These are phyloP conservation scores for Eremomyces bilateralis DNA, from an alignment of 495 filamentous ascomycete genomes.

Conservation along the genomic window DNA sequence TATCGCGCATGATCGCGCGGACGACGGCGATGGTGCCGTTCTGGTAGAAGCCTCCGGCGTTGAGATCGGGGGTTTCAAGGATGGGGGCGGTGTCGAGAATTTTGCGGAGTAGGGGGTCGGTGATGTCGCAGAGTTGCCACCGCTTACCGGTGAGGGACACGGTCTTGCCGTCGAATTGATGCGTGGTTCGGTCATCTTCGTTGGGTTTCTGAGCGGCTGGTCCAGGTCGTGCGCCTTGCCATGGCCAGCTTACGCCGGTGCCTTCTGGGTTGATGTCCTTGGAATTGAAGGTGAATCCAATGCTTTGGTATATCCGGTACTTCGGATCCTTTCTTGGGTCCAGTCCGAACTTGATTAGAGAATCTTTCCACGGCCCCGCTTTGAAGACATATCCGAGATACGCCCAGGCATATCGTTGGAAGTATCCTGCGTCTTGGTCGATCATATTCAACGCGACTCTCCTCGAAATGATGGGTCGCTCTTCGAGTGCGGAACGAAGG, in stretches of 20 bases:
- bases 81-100: conserved; percentile 29
- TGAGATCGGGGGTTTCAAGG: conserved; percentile 9
- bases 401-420: conserved; percentile 41
- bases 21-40: conserved; percentile 59
- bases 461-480: conserved; percentile 71
- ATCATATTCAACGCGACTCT: conserved; percentile 50
- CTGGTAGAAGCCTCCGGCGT: conserved; percentile 58
- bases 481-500: conserved; percentile 36
- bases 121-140: conserved; percentile 87
- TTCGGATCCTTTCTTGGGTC: conserved; percentile 59
- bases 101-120: conserved; percentile 42
- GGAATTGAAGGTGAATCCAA: conserved; percentile 45
- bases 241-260: neutral
- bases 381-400: conserved; percentile 79
- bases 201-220: neutral
- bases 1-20: conserved; percentile 67
- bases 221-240: neutral
- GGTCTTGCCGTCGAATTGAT: conserved; percentile 59
- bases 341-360: conserved; percentile 59
- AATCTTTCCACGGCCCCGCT: conserved; percentile 76
- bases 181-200: conserved; percentile 13
- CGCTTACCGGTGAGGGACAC: conserved; percentile 55
- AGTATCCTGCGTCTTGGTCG: conserved; percentile 20
- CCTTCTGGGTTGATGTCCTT: neutral
- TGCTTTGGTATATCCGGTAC: conserved; percentile 64